Conservation (phyloP, 495 filamentous ascomycete genomes). For the Monascus purpureus region DNA sequence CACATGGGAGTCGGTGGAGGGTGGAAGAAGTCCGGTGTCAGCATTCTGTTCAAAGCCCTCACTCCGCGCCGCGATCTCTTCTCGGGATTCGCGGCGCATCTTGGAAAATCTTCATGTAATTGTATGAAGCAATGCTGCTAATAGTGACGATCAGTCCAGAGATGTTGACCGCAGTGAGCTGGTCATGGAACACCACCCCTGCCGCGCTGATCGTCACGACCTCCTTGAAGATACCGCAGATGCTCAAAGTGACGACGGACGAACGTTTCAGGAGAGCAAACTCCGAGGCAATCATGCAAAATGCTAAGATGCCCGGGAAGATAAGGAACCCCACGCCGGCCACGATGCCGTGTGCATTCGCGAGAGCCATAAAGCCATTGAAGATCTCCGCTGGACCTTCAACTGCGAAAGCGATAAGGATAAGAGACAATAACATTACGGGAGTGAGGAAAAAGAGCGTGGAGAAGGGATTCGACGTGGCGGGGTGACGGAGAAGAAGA, state of each 20-base stretch:
- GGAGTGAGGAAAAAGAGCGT: constrained; percentile 95
- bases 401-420: constrained; percentile 69
- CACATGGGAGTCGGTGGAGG: constrained; percentile 6
- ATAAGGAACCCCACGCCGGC: constrained; percentile 50
- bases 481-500: constrained; percentile 82
- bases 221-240: constrained; percentile 98
- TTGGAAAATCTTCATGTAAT: constrained; percentile 85
- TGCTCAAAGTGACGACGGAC: constrained; percentile 87
- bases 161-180: constrained; percentile 78
- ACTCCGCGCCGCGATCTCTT: constrained; percentile 15
- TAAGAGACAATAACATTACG: constrained; percentile 80
- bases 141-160: constrained; percentile 83
- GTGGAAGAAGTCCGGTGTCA: constrained; percentile 7
- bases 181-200: constrained; percentile 77
- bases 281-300: constrained; percentile 92
- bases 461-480: constrained; percentile 92
- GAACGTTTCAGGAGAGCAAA: constrained; percentile 93
- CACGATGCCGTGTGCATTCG: constrained; percentile 48
- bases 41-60: not conserved
- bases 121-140: constrained; percentile 72
- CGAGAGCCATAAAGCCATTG: constrained; percentile 46
- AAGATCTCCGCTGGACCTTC: constrained; percentile 61
- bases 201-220: constrained; percentile 91
- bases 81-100: constrained; percentile 60
- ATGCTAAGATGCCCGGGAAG: constrained; percentile 85